Conservation (phyloP, 1,284 basidiomycete species). For the Sporisorium iseilematis-ciliati region DNA sequence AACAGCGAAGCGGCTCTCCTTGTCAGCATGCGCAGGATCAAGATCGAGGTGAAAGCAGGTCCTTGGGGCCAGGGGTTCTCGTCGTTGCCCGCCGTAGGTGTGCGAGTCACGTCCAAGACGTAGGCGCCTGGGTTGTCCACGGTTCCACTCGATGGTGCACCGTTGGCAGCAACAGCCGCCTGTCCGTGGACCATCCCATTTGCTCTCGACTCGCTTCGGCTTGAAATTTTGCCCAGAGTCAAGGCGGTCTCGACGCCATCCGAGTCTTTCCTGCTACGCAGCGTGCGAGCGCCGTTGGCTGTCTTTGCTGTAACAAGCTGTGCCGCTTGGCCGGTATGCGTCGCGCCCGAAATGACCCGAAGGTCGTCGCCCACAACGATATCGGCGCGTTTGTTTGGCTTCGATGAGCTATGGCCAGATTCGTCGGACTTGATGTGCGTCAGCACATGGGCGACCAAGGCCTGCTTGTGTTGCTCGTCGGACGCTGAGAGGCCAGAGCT, state of each 20-base stretch:
- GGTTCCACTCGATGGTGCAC: slow-evolving; percentile 49
- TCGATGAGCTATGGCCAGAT: neutral
- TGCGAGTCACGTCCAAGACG: slow-evolving; percentile 62
- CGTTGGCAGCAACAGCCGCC: slow-evolving; percentile 13
- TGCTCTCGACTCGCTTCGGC: neutral
- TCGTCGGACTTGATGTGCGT: slow-evolving; percentile 46
- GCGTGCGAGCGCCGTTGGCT: slow-evolving; percentile 26
- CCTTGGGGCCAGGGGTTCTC: slow-evolving; percentile 58
- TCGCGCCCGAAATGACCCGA: slow-evolving; percentile 25
- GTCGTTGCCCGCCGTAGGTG: slow-evolving; percentile 57
- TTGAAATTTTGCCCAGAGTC: slow-evolving; percentile 16
- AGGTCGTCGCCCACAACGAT: slow-evolving; percentile 37
- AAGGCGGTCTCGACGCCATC: slow-evolving; percentile 30
- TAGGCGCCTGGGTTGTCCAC: slow-evolving; percentile 60
- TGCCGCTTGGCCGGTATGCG: slow-evolving; percentile 33
- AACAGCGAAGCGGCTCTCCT: slow-evolving; percentile 54
- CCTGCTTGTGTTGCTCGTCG: slow-evolving; percentile 14
- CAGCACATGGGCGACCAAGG: slow-evolving; percentile 44
- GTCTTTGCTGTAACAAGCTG: slow-evolving; percentile 20
- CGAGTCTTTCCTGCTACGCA: slow-evolving; percentile 31
- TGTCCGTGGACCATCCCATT: slow-evolving; percentile 17
- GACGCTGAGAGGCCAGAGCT: slow-evolving; percentile 6
- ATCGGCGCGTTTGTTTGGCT: slow-evolving; percentile 2
- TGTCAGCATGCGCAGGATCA: slow-evolving; percentile 62
- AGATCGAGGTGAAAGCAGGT: slow-evolving; percentile 56